Base-by-base conservation (phyloP, 1,284 basidiomycete species). In the Apiotrichum porosum region DNA sequence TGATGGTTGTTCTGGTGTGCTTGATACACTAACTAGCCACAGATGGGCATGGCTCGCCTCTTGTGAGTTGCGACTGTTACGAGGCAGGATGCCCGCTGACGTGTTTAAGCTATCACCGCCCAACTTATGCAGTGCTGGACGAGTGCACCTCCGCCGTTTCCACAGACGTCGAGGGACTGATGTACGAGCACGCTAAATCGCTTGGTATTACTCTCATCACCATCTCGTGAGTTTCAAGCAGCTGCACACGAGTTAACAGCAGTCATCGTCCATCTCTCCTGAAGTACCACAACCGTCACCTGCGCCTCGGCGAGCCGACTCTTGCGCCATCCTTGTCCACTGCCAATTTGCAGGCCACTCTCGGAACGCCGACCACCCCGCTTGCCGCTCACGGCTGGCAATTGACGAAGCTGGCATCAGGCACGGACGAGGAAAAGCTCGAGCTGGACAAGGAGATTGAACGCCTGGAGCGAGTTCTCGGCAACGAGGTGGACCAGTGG, bases 111-210 rank as follows among this genome's bases (percentile, higher is more conserved):
- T 71, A 68, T 39, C 68, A 71, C 40, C 62, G 61, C 24, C 70
- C 58, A 6, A 46, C 56, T 6, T 62, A 67, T 40, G 72, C 62
- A 9, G 73, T 80, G 14, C 69, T 79, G 17, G 77, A 78, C 66
- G 93, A 97, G 69, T 94, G 90, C 73, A 97, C 93, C 5, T 91
- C 87, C 54, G 94, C 94, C 1, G 92, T 98, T 6, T 95, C 91
- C 9, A 91, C 88, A 47, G 94, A 97, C 65, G 91, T 97, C 18
- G 93, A 97, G 68, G 92, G 92, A 0, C 77, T 85, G 52, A 93
- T 98, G 89, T 97, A 97, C 74, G 86, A 94, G 65, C 84, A 89
- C 58, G 87, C 88, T 31, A 97, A 97, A 72, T 79, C 83, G n/a
- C 75, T 91, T 13, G 91, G 86, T 3, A 93, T 97, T 63, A 95